Evolutionary conservation across 2,329 filamentous ascomycete species (phyloP).

Genomic region (Colletotrichum brevisporum): DNA sequence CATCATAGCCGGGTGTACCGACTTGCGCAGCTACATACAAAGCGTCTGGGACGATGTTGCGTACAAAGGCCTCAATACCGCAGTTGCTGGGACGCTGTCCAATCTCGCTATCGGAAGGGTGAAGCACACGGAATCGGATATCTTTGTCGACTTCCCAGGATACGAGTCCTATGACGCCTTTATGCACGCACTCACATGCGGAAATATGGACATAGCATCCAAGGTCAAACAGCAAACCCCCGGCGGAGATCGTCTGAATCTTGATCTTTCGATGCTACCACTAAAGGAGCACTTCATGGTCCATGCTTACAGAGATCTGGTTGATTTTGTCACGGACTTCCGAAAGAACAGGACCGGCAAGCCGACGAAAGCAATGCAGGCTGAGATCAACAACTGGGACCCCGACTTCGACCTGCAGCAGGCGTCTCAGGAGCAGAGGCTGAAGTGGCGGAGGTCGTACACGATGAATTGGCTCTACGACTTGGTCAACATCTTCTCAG

Average conservation of each 20-base stretch:
- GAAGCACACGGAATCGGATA: conserved; percentile 51
- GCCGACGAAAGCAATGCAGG: conserved; percentile 60
- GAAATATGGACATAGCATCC: no score
- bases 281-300: conserved; percentile 61
- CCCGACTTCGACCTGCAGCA: conserved; percentile 54
- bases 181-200: no score
- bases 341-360: conserved; percentile 60
- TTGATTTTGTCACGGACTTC: conserved; percentile 62
- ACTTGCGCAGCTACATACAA: conserved; percentile 55
- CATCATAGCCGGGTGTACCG: no score
- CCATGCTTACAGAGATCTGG: conserved; percentile 57
- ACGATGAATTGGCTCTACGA: conserved; percentile 68
- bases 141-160: conserved; percentile 62
- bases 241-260: no score
- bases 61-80: conserved; percentile 60
- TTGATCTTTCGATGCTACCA: no score
- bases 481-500: conserved; percentile 61
- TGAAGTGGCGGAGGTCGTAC: conserved; percentile 62
- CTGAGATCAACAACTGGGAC: conserved; percentile 56
- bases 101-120: conserved; percentile 59
- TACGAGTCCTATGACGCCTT: conserved; percentile 61
- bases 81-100: conserved; percentile 58
- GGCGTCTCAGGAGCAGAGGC: conserved; percentile 55
- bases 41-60: conserved; percentile 59
- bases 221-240: no score